Evolutionary conservation across 345 rosid genomes (phyloP).

Genomic region (Eucalyptus microcorys): DNA sequence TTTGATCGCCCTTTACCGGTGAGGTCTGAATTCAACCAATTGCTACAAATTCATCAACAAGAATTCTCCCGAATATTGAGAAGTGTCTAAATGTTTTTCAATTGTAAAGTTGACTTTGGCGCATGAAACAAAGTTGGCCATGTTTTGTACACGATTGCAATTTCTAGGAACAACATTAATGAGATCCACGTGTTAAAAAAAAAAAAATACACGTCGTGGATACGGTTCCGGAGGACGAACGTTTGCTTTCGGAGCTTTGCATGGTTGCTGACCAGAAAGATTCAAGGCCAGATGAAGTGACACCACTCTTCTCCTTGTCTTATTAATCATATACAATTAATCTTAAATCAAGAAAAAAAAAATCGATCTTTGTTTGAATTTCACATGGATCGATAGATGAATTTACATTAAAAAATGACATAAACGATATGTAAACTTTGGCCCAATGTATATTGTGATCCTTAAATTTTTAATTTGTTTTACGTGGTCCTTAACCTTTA

Average conservation of each 20-base stretch:
- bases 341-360: neutral
- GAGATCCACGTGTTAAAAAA: neutral
- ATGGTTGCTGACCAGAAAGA: neutral
- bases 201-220: neutral
- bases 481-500: too few species aligned
- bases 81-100: neutral
- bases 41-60: neutral
- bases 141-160: neutral
- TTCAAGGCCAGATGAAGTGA: neutral
- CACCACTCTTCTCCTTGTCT: neutral
- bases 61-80: neutral
- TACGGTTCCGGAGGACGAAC: neutral
- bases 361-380: neutral
- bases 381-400: neutral
- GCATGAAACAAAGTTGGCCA: neutral
- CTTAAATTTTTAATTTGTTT: too few species aligned
- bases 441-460: fast-evolving
- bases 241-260: neutral
- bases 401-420: neutral
- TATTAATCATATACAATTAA: neutral
- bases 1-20: neutral
- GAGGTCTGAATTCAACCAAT: neutral
- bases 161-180: neutral
- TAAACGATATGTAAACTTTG: fast-evolving
- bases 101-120: neutral